Base-by-base conservation (phyloP, 2,329 filamentous ascomycete genomes). In the Pezicula carpinea region DNA sequence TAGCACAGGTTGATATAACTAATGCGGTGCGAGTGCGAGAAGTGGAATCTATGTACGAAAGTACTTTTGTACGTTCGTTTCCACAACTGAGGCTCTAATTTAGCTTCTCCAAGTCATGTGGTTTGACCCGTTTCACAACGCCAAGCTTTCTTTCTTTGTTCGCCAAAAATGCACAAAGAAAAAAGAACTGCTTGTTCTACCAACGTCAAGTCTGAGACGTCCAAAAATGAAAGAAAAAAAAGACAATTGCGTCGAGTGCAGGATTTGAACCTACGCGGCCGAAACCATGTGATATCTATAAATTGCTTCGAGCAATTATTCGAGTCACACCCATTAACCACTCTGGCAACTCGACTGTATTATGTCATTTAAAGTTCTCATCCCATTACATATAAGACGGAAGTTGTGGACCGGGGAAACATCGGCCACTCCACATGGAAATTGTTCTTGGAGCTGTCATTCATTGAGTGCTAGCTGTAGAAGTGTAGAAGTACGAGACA, bases 321-420 rank as follows among this genome's bases (percentile, higher is more conserved):
- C 38, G 38, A 40, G 38, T 40, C 38, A 40, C 22, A 40, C 38
- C 19, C 38, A 40, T 40, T 40, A 40, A 40, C 38, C 38, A 40
- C 38, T 40, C 38, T 40, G 38, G 19, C 38, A 40, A 40, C 38
- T 40, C 38, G 38, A 40, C 38, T 29, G 35, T 14, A 17, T 21
- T 19, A 38, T 38, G 35, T 23, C 22, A 23, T 14, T 2, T n/a
- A 13, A 23, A 2, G 1, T 14, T 4, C 38, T 40, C 26, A 40
- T 40, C n/a, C 26, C 4, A 7, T 6, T 40, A 40, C 11, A 5
- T 40, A 14, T n/a, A 40, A 10, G 5, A 21, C 5, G 14, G 17
- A n/a, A 3, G 2, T 14, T n/a, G 3, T n/a, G n/a, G n/a, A n/a
- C 6, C 7, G 21, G 36, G 6, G 17, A 23, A 21, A 14, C 13